phyloP scores from a whole-genome alignment of 192 early-diverging fungal species.

The Coemansia sp. region DNA sequence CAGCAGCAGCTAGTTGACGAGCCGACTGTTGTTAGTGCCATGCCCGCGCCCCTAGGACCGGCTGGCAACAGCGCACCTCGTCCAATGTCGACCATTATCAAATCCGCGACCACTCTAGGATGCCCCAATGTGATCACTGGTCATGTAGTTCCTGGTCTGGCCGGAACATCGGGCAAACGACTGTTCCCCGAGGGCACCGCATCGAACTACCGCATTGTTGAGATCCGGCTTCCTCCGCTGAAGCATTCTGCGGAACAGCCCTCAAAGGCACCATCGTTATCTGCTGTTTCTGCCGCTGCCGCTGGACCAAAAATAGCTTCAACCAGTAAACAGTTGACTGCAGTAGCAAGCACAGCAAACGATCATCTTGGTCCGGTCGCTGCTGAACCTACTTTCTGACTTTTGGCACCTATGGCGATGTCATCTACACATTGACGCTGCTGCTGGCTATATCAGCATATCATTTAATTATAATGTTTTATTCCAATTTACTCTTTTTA shows the following conservation, averaged over 20 bases:
- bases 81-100: neutral
- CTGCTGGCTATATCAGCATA: too few relatives aligned
- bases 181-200: conserved; percentile 41
- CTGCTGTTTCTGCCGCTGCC: neutral
- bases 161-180: conserved; percentile 26
- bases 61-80: neutral
- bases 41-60: neutral
- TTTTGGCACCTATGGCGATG: too few relatives aligned
- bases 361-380: too few relatives aligned
- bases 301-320: neutral
- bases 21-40: neutral
- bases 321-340: too few relatives aligned
- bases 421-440: too few relatives aligned
- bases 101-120: neutral
- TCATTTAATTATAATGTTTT: neutral
- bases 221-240: conserved; percentile 43
- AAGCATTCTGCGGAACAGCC: conserved; percentile 15
- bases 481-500: neutral
- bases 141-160: conserved; percentile 37
- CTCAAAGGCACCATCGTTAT: neutral
- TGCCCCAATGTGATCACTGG: neutral
- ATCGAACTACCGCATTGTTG: conserved; percentile 40
- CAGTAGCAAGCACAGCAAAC: too few relatives aligned
- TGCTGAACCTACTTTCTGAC: too few relatives aligned
- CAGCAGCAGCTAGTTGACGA: neutral